These are phyloP conservation scores for Helichrysum umbraculigerum DNA, from an alignment of 129 eudicot species.

Conservation along the genomic window DNA sequence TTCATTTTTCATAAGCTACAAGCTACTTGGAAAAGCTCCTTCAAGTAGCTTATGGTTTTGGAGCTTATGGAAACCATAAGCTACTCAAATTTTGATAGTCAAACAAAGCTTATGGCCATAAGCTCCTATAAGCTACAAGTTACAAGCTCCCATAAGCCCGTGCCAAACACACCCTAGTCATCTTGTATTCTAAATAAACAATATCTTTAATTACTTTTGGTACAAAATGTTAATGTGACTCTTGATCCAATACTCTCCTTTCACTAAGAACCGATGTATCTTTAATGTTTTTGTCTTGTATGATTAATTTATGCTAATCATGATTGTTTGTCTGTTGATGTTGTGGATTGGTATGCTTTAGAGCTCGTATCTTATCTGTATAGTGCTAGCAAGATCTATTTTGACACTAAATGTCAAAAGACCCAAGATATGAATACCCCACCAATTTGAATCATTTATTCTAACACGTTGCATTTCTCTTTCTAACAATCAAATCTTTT, in stretches of 20 bases:
- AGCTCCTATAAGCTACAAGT: too few relatives aligned
- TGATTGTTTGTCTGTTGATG: conserved; percentile 23
- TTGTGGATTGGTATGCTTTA: conserved; percentile 34
- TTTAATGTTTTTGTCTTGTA: conserved; percentile 19
- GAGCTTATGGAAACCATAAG: too few relatives aligned
- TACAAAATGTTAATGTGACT: conserved; percentile 24
- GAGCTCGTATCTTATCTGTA: conserved; percentile 26
- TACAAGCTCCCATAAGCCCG: too few relatives aligned
- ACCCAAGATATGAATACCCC: conserved; percentile 46
- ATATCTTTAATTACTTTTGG: conserved; percentile 8
- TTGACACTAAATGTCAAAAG: conserved; percentile 39
- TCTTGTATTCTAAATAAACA: neutral
- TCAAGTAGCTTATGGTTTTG: too few relatives aligned
- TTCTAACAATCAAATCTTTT: conserved; percentile 14
- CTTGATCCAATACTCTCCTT: conserved; percentile 18
- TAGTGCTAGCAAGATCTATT: conserved; percentile 30
- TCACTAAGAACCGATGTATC: conserved; percentile 11
- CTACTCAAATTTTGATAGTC: too few relatives aligned
- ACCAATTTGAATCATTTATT: conserved; percentile 22
- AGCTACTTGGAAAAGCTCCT: too few relatives aligned
- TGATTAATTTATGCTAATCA: conserved; percentile 26
- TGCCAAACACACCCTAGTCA: too few relatives aligned
- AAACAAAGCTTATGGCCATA: too few relatives aligned
- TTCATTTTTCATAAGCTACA: too few relatives aligned
- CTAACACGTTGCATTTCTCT: conserved; percentile 20